phyloP scores from a whole-genome alignment of 2,329 filamentous ascomycete species.

The Penicillium sp. region DNA sequence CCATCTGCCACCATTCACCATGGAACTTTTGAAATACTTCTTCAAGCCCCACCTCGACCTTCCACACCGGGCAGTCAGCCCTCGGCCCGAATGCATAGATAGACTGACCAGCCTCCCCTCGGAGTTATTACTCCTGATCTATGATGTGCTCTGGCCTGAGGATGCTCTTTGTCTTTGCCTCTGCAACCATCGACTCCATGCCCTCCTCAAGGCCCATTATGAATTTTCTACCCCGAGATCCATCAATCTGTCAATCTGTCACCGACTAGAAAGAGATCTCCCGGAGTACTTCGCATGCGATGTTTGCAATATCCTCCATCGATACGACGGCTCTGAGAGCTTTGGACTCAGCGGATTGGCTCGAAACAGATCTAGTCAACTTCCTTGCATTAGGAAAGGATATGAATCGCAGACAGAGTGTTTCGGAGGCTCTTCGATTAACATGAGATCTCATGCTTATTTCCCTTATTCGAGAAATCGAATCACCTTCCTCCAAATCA shows the following conservation, averaged over 20 bases:
- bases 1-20: neutral
- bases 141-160: neutral
- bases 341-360: conserved; percentile 1
- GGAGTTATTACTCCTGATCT: conserved; percentile 6
- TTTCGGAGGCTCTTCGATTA: neutral
- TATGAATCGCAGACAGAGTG: neutral
- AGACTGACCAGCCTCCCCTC: neutral
- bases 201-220: neutral
- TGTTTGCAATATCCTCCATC: conserved; percentile 11
- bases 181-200: conserved; percentile 10
- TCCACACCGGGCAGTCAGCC: neutral
- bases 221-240: neutral
- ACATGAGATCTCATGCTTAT: neutral
- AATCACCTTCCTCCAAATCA: conserved; percentile 11
- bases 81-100: neutral
- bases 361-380: neutral
- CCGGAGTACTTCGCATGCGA: conserved; percentile 17
- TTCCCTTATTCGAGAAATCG: neutral
- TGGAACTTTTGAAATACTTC: neutral
- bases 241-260: conserved; percentile 5
- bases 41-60: neutral
- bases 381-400: neutral
- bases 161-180: conserved; percentile 7
- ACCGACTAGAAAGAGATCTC: conserved; percentile 12
- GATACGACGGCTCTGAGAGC: conserved; percentile 10